These are phyloP conservation scores for Elongisporangium senticosum DNA, from an alignment of 352 stramenopile species.

Conservation along the genomic window DNA sequence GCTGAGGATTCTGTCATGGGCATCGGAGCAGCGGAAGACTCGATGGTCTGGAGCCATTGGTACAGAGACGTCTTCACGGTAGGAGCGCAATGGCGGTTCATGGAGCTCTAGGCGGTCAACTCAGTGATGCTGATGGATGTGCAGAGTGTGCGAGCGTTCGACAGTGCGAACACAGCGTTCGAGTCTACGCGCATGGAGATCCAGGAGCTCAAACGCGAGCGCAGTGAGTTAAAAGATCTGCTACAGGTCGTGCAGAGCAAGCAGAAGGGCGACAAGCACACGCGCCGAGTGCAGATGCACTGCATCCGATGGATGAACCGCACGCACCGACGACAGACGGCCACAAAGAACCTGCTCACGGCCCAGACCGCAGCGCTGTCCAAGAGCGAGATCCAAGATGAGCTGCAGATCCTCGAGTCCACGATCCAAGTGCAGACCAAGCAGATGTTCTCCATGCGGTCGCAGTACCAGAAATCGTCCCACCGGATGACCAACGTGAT, in stretches of 20 bases:
- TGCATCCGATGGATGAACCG: slow-evolving; percentile 67
- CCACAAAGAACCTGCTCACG: slow-evolving; percentile 22
- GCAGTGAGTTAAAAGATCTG: slow-evolving; percentile 39
- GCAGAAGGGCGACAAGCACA: slow-evolving; percentile 41
- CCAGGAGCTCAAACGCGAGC: slow-evolving; percentile 42
- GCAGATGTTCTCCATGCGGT: slow-evolving; percentile 42
- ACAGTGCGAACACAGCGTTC: slow-evolving; percentile 28
- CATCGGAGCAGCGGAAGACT: slow-evolving; percentile 7
- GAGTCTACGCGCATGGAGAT: slow-evolving; percentile 26
- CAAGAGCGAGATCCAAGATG: slow-evolving; percentile 36
- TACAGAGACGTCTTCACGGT: slow-evolving; percentile 52
- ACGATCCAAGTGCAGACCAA: slow-evolving; percentile 33
- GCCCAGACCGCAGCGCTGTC: slow-evolving; percentile 37
- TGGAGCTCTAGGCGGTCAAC: not conserved
- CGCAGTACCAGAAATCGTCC: slow-evolving; percentile 41
- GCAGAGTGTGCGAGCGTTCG: slow-evolving; percentile 28
- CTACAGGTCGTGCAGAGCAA: slow-evolving; percentile 39
- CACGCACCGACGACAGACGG: slow-evolving; percentile 36
- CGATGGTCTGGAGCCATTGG: slow-evolving; percentile 45
- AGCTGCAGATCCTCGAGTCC: slow-evolving; percentile 34
- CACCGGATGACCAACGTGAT: slow-evolving; percentile 41
- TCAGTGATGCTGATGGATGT: slow-evolving; percentile 5
- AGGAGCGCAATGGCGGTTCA: slow-evolving; percentile 1
- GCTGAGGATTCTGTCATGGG: not conserved
- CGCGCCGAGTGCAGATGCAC: slow-evolving; percentile 55